These are phyloP conservation scores for Barbarea vulgaris DNA, from an alignment of 345 rosid species.

Conservation along the genomic window DNA sequence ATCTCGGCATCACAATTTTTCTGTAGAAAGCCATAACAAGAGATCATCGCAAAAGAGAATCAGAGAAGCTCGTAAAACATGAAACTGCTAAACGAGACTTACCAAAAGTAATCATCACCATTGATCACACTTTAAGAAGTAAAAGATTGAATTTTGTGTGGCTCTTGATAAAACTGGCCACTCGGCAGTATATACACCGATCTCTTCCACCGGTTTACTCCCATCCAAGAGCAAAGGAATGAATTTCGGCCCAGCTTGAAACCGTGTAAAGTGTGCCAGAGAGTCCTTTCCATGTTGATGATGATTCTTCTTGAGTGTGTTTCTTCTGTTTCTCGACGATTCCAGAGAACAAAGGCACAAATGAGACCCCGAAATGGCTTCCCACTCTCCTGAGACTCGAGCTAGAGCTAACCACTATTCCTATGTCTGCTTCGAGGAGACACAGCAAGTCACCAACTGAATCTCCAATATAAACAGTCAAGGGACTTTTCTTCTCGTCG, in stretches of 20 bases:
- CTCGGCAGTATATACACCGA: conserved; percentile 30
- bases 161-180: conserved; percentile 43
- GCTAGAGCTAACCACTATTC: conserved; percentile 82
- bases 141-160: conserved; percentile 20
- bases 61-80: conserved; percentile 1
- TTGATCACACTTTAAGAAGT: not conserved
- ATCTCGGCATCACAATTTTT: conserved; percentile 21
- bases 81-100: conserved; percentile 8
- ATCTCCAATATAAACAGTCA: conserved; percentile 84
- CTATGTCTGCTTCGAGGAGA: conserved; percentile 89
- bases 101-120: not conserved
- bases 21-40: conserved; percentile 17
- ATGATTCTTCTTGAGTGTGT: conserved; percentile 47
- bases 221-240: conserved; percentile 90
- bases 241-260: conserved; percentile 89
- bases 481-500: conserved; percentile 43
- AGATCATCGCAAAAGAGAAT: not conserved
- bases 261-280: conserved; percentile 86
- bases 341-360: conserved; percentile 71
- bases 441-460: conserved; percentile 93
- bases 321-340: conserved; percentile 76
- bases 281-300: conserved; percentile 58
- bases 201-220: conserved; percentile 41
- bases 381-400: conserved; percentile 85
- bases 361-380: conserved; percentile 81